phyloP scores from a whole-genome alignment of 371 early-diverging fungal genomes.

The Syncephalastrum racemosum region DNA sequence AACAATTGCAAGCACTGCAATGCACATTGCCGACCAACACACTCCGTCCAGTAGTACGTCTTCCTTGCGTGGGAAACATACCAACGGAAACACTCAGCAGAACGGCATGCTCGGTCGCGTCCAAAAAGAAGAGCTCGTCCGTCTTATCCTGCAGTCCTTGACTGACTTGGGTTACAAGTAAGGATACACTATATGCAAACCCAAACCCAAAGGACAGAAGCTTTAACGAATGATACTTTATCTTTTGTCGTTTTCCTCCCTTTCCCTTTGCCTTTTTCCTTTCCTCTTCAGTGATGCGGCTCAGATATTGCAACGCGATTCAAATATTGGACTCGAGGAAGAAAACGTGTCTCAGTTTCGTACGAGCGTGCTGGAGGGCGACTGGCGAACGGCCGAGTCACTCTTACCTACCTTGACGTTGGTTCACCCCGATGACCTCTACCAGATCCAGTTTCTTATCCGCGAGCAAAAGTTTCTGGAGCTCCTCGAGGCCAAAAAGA shows the following conservation, averaged over 20 bases:
- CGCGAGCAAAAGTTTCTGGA: constrained; percentile 86
- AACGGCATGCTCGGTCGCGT: background rate
- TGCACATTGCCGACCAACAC: too few relatives aligned
- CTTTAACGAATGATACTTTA: too few relatives aligned
- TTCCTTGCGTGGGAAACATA: too few relatives aligned
- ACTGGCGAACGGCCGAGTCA: constrained; percentile 70
- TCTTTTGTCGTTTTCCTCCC: too few relatives aligned
- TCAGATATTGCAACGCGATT: constrained; percentile 64
- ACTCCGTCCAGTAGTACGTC: too few relatives aligned
- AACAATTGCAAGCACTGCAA: too few relatives aligned
- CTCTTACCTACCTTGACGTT: constrained; percentile 35
- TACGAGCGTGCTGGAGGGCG: constrained; percentile 63
- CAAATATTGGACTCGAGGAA: constrained; percentile 71
- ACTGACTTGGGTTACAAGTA: constrained; percentile 81
- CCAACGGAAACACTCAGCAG: too few relatives aligned
- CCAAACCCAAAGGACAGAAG: too few relatives aligned
- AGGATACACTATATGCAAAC: constrained; percentile 7
- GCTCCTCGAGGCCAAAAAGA: constrained; percentile 60
- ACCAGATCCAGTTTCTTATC: constrained; percentile 56
- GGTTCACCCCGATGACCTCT: constrained; percentile 1
- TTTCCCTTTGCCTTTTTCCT: too few relatives aligned
- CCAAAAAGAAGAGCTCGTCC: constrained; percentile 73
- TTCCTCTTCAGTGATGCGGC: constrained; percentile 55
- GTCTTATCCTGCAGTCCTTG: constrained; percentile 84
- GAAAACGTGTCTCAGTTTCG: constrained; percentile 61